Evolutionary conservation across 1,284 basidiomycete species (phyloP), one percentile per base, ranked within the genome.

Genomic region (Moesziomyces aphidis): DNA sequence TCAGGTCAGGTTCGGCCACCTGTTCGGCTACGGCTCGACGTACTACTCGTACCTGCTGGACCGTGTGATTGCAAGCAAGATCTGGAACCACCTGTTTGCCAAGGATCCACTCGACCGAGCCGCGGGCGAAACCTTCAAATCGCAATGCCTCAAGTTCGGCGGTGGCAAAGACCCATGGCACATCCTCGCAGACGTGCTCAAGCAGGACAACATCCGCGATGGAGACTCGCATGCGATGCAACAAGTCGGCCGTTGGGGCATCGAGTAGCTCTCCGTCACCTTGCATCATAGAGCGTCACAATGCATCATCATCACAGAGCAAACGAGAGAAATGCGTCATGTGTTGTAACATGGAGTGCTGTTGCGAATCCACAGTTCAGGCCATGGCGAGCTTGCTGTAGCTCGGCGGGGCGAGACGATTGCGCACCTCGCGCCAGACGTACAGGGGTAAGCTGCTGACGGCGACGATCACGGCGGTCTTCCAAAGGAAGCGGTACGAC

Each of bases 1-100:
- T 88, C 96, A 99, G 82, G 94, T 93, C 0, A 93, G 95, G 77
- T 99, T 99, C 78, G 93, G 93, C 0, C 96, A 99, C 83, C 86
- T 99, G 7, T 96, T 93, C 79, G 95, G 95, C 1, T 99, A 99
- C 80, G 95, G 96, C 8, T 94, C 95, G 10, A 97, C 94, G 1
- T 99, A 99, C 86, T 99, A 99, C 83, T 95, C 94, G 17, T 99
- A 99, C 85, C 88, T 98, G 8, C 94, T 99, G 76, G 97, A 98
- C 79, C 90, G 95, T 5, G 94, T 94, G 4, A 97, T 99, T 66
- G 96, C 97, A 0, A 92, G 92, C 13, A 89, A 92, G 43, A 90
- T 98, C 1, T 99, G 94, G 92, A 85, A 87, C 13, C 88, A 90
- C 21, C 87, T 97, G 0, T 98, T 99, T 80, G 86, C 86, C 1